Conservation (phyloP, 169 alveolate species). For the Theileria luwenshuni region DNA sequence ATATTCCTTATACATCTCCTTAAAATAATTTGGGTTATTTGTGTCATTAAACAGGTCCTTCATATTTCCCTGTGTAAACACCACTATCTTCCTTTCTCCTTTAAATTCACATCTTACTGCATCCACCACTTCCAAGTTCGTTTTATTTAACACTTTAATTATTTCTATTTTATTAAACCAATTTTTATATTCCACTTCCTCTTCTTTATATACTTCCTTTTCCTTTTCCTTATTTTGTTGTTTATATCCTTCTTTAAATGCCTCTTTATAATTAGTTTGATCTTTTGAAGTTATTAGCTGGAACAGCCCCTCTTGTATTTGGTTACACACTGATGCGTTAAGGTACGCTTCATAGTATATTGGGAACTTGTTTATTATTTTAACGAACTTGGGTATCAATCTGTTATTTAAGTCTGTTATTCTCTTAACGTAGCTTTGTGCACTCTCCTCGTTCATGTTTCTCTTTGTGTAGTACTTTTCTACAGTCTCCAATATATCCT, state of each 20-base stretch:
- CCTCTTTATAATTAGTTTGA: not conserved
- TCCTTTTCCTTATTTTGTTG: too few relatives aligned
- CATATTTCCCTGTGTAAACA: constrained; percentile 33
- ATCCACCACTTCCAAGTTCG: constrained; percentile 28
- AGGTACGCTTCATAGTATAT: constrained; percentile 36
- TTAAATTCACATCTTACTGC: constrained; percentile 34
- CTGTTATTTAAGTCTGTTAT: constrained; percentile 41
- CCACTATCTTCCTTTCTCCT: constrained; percentile 33
- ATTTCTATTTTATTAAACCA: constrained; percentile 11
- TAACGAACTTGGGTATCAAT: constrained; percentile 47
- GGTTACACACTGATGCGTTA: constrained; percentile 27
- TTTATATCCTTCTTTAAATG: not conserved
- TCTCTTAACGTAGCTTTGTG: constrained; percentile 36
- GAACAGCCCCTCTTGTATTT: constrained; percentile 24
- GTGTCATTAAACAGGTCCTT: constrained; percentile 37
- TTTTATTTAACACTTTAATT: not conserved
- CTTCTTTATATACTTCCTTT: constrained; percentile 2
- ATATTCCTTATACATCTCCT: not conserved
- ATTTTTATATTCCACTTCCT: not conserved
- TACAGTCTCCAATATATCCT: constrained; percentile 17
- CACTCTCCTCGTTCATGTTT: constrained; percentile 23
- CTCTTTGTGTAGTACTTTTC: constrained; percentile 5
- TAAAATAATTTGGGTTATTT: too few relatives aligned
- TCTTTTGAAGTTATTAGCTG: constrained; percentile 19
- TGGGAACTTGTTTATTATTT: constrained; percentile 31